Evolutionary conservation across 2,329 filamentous ascomycete genomes (phyloP).

Genomic region (Colletotrichum agaves): DNA sequence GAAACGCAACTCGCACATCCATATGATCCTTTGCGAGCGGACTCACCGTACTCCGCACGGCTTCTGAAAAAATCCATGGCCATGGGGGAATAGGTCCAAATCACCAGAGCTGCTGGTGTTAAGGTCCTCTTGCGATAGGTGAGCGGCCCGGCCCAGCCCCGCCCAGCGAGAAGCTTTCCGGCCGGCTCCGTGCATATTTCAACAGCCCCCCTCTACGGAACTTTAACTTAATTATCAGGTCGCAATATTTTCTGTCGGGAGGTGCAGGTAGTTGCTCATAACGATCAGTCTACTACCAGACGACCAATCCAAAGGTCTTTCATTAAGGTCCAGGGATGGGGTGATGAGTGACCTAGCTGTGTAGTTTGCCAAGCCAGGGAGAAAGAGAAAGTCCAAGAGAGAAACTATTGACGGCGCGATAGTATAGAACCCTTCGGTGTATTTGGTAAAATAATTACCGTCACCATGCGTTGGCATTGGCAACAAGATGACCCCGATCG

Average conservation of each 20-base stretch:
- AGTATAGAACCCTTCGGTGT: neutral
- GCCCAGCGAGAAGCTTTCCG: neutral
- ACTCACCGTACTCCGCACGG: neutral
- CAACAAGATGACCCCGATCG: neutral
- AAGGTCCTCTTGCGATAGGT: neutral
- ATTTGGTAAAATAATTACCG: rapidly evolving
- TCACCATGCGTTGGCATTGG: neutral
- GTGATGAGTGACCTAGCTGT: no score
- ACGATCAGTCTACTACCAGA: no score
- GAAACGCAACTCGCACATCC: neutral
- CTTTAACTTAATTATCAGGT: neutral
- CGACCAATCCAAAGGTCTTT: neutral
- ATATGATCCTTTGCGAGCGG: neutral
- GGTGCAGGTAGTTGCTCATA: neutral
- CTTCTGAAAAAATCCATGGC: neutral
- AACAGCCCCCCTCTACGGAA: neutral
- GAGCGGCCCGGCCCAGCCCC: neutral
- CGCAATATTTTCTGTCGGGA: neutral
- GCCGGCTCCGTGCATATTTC: neutral
- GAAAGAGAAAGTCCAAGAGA: neutral
- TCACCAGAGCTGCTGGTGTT: neutral
- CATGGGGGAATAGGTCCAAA: neutral
- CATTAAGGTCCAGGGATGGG: neutral
- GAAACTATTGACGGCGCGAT: neutral
- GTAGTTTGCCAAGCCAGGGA: neutral